A percentile compares a stretch with the other conserved stretches of the same genome.
Evolutionary conservation across 2,329 filamentous ascomycete genomes (phyloP).

Genomic region (Pseudogymnoascus verrucosus): DNA sequence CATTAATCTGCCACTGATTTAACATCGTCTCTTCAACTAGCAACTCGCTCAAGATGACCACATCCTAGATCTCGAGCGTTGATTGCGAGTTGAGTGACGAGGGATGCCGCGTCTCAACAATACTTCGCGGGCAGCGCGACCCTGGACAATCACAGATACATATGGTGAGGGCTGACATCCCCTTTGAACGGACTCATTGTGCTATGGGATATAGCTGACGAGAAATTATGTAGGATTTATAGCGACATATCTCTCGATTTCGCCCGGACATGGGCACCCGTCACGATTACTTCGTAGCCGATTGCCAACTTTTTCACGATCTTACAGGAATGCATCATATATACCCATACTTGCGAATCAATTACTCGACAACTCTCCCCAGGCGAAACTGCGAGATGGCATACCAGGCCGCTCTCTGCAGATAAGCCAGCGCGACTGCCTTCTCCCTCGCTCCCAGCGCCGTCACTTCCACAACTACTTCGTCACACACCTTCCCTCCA

Average conservation of each 20-base stretch:
- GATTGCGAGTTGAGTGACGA: background rate
- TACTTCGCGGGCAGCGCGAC: background rate
- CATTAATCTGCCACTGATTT: background rate
- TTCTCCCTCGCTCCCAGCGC: constrained; percentile 9
- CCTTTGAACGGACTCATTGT: background rate
- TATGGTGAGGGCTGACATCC: background rate
- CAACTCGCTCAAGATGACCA: background rate
- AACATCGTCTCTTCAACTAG: background rate
- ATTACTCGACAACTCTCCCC: background rate
- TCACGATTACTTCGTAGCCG: background rate
- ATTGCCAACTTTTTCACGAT: constrained; percentile 5
- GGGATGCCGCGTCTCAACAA: constrained; percentile 8
- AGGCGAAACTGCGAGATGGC: background rate
- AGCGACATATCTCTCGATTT: background rate
- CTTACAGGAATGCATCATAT: background rate
- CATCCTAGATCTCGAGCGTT: background rate
- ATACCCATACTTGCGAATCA: constrained; percentile 6
- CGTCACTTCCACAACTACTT: constrained; percentile 85
- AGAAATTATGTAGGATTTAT: background rate
- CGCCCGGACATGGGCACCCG: background rate
- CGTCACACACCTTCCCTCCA: constrained; percentile 88
- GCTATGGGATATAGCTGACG: background rate
- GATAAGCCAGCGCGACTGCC: background rate
- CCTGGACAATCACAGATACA: constrained; percentile 5
- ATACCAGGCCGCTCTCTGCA: background rate